Percentiles rank a stretch among this genome's conserved stretches.
phyloP scores from a whole-genome alignment of 176 grass and related monocot genomes.

The Typha latifolia region DNA sequence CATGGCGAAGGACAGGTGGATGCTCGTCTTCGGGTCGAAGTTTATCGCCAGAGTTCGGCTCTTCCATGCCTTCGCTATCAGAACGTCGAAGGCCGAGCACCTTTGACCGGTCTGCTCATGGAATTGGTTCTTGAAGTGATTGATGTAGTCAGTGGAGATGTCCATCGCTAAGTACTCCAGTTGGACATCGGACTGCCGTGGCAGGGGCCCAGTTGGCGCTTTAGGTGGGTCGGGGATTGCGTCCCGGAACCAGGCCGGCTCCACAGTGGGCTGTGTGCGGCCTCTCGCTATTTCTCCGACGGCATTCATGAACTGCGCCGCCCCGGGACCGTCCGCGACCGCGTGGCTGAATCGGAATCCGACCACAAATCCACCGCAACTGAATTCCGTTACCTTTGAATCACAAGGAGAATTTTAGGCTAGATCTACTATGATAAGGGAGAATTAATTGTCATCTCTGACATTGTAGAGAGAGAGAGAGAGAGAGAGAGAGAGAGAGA shows the following conservation, averaged over 20 bases:
- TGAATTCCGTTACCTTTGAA: constrained; percentile 51
- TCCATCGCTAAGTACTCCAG: constrained; percentile 70
- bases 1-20: constrained; percentile 75
- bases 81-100: constrained; percentile 80
- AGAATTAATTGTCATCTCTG: no score
- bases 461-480: no score
- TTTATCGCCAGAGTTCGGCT: constrained; percentile 49
- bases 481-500: no score
- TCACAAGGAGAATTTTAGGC: no score
- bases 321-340: constrained; percentile 55
- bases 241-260: constrained; percentile 52
- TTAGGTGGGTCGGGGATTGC: constrained; percentile 34
- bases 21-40: constrained; percentile 30
- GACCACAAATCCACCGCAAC: constrained; percentile 64
- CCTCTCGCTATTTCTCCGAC: constrained; percentile 52
- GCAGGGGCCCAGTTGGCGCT: constrained; percentile 33
- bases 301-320: constrained; percentile 63
- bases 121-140: constrained; percentile 53
- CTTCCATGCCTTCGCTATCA: constrained; percentile 76
- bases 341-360: constrained; percentile 87
- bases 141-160: constrained; percentile 67
- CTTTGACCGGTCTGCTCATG: constrained; percentile 39
- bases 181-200: constrained; percentile 22
- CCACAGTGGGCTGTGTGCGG: constrained; percentile 5
- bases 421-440: no score